Percentiles rank a stretch among this genome's conserved stretches.
Conservation (phyloP, 2,329 filamentous ascomycete species). For the Davidsoniella virescens region DNA sequence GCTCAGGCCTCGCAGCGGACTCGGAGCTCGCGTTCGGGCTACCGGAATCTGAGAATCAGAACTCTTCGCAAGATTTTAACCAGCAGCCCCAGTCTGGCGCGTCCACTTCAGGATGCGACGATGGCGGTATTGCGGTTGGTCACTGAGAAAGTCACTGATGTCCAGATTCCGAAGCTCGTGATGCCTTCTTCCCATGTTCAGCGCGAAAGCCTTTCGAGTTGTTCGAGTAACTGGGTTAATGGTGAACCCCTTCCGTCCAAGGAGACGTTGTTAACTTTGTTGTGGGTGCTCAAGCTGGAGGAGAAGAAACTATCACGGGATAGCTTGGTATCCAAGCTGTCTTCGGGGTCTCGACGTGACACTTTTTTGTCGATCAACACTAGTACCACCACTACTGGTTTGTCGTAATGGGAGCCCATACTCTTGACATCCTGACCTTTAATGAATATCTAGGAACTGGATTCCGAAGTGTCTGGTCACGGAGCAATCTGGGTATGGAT, state of each 20-base stretch:
- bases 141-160: conserved; percentile 36
- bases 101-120: conserved; percentile 59
- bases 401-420: conserved; percentile 4
- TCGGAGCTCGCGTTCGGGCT: conserved; percentile 35
- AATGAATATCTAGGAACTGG: conserved; percentile 2
- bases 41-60: conserved; percentile 42
- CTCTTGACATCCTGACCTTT: background rate
- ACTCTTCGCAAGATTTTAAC: conserved; percentile 50
- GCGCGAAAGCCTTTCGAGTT: conserved; percentile 23
- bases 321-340: background rate
- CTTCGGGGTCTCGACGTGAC: conserved; percentile 1
- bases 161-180: conserved; percentile 25
- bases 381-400: conserved; percentile 7
- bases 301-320: conserved; percentile 20
- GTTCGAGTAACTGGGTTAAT: conserved; percentile 20
- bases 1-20: conserved; percentile 35
- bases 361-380: conserved; percentile 4
- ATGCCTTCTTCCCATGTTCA: conserved; percentile 20
- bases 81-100: conserved; percentile 59
- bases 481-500: background rate
- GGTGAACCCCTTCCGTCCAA: conserved; percentile 25
- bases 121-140: conserved; percentile 56
- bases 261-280: conserved; percentile 31
- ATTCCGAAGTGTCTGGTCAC: background rate
- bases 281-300: conserved; percentile 30